A percentile compares a stretch with the other conserved stretches of the same genome.
These are phyloP conservation scores for Casaregolazyma suthepensis DNA, from an alignment of 1,139 yeast species.

Conservation along the genomic window DNA sequence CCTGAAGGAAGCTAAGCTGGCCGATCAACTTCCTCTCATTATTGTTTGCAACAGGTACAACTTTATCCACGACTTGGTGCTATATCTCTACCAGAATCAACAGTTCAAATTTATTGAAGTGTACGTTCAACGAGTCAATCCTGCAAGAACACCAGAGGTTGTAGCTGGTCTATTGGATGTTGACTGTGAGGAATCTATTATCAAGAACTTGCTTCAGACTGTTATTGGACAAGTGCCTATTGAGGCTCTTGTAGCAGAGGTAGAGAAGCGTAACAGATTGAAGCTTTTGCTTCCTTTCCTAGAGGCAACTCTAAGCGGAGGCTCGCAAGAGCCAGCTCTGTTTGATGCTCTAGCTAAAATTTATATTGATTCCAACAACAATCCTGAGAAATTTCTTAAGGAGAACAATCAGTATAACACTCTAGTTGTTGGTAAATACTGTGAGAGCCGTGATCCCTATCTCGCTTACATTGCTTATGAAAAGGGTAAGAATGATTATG, in stretches of 20 bases:
- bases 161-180: slow-evolving; percentile 94
- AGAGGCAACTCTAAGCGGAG: slow-evolving; percentile 82
- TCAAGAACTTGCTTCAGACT: slow-evolving; percentile 72
- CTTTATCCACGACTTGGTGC: slow-evolving; percentile 87
- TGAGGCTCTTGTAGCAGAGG: slow-evolving; percentile 83
- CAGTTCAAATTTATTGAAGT: slow-evolving; percentile 95
- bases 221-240: slow-evolving; percentile 95
- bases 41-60: slow-evolving; percentile 92
- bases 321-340: slow-evolving; percentile 85
- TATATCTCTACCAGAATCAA: slow-evolving; percentile 90
- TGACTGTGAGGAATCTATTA: slow-evolving; percentile 89
- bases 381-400: slow-evolving; percentile 92
- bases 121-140: slow-evolving; percentile 95
- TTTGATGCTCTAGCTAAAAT: slow-evolving; percentile 95
- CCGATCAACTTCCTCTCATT: slow-evolving; percentile 93
- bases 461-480: slow-evolving; percentile 96
- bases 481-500: slow-evolving; percentile 87
- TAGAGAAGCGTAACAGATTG: slow-evolving; percentile 91
- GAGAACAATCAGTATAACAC: slow-evolving; percentile 90
- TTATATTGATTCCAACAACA: slow-evolving; percentile 93
- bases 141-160: slow-evolving; percentile 92
- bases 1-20: slow-evolving; percentile 86
- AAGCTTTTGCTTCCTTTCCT: slow-evolving; percentile 88
- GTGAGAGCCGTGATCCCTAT: slow-evolving; percentile 98
- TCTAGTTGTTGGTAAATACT: slow-evolving; percentile 90